Evolutionary conservation across 1,284 basidiomycete species (phyloP), one percentile per base, ranked within the genome.

Genomic region (Malassezia dermatis): DNA sequence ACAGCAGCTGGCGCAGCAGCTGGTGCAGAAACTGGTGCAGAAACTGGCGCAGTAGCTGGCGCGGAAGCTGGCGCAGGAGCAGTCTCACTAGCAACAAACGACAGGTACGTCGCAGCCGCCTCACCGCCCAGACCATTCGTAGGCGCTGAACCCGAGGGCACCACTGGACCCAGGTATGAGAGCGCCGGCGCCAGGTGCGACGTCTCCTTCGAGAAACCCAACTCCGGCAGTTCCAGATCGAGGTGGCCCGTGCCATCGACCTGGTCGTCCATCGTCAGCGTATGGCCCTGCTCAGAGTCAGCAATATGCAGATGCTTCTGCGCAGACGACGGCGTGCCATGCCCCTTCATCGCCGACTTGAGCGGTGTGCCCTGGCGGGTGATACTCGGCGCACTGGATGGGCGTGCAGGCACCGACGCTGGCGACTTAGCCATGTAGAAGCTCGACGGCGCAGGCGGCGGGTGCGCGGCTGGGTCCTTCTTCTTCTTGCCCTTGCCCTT

Each of bases 231-330:
- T 13, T 59, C 42, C 0, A 68, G 23, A 37, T 66, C 66, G 13
- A 72, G 58, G 41, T 62, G 60, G 7, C 70, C 70, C 4, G 64
- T 69, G 28, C 70, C 70, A 41, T 73, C 70, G 24, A 73, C 64
- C 39, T 46, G 58, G 35, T 60, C 59, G 56, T 71, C 66, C 34
- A 68, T 50, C 23, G 57, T 60, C 17, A 72, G 61, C 54, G 65
- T 70, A 19, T 39, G 37, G 19, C 19, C 37, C n/a, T 11, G 2
- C 6, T 39, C 37, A 2, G 37, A 39, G 37, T 19, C 37, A 2
- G 37, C 37, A 21, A 39, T 39, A 39, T 19, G 19, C 24, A 62
- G 51, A 2, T 11, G 42, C 28, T 15, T 35, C 17, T 39, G n/a
- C 35, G n/a, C 39, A 8, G 44, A 37, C 34, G 35, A 15, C 45